Evolutionary conservation across 164 flowering plant species (phyloP), one percentile per base, ranked within the genome.

Genomic region (Santalum album): DNA sequence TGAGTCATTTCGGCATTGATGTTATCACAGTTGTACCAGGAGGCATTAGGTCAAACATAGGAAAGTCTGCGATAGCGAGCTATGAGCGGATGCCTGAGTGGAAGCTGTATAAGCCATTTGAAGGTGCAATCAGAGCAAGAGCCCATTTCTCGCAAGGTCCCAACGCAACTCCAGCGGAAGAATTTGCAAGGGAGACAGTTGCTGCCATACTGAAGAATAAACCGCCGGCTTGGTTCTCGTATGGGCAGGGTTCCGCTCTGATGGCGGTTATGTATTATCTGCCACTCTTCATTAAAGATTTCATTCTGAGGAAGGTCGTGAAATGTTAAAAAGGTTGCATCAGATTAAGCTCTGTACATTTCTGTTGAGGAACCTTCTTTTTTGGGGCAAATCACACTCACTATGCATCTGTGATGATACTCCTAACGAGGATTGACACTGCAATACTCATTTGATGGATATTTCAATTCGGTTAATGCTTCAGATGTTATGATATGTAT

Each of bases 1-100:
- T 92, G 10, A 55, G 60, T 25, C 76, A 65, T 21, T 75, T 89
- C 25, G 96, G 91, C 14, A 85, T 92, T 14, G 78, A 85, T 54
- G 94, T 85, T 10, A 71, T 83, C 18, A 83, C 57, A 43, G 80
- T 89, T 53, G 96, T 76, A 7, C 99, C 99, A 0, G 96, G 99
- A 35, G 96, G 79, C 35, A 63, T 89, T 16, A 77, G 43, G 44
- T 84, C 99, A 18, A 87, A 92, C 63, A 61, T 92, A 21, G 90
- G 72, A 53, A 67, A 71, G 24, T 38, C 81, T 49, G 84, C 88
- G 1, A 6, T 69, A 2, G 66, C 78, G 24, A 67, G 15, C 66
- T 87, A 83, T 69, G 70, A 26, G 52, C 54, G 23, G 57, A 64
- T 89, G 82, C 96, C 99, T 0, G 88, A 89, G 59, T 83, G 84